Evolutionary conservation across 495 filamentous ascomycete genomes (phyloP).

Genomic region (Aspergillus ostianus): DNA sequence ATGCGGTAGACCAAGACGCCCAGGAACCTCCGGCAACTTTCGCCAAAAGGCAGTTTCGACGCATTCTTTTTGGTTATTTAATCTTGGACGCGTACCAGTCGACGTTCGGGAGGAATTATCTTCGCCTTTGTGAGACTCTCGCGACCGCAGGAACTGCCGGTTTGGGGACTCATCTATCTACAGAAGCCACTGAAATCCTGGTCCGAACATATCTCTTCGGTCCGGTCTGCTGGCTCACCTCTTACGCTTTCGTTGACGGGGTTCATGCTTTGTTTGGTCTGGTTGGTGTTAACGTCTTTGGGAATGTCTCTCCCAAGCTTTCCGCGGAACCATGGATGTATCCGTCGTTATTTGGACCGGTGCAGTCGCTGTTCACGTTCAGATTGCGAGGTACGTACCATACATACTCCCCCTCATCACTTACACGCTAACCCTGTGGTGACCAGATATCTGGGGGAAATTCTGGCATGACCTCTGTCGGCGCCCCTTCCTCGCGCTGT

Average conservation of each 20-base stretch:
- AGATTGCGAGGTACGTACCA: conserved; percentile 12
- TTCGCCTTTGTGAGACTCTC: conserved; percentile 9
- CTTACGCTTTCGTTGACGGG: conserved; percentile 21
- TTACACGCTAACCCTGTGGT: not conserved
- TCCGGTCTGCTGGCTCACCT: conserved; percentile 17
- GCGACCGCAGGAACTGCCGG: not conserved
- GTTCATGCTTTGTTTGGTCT: conserved; percentile 13
- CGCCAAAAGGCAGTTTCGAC: not conserved
- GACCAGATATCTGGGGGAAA: conserved; percentile 23
- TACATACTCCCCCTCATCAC: not conserved
- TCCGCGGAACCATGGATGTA: conserved; percentile 24
- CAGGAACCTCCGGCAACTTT: conserved; percentile 3
- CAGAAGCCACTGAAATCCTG: conserved; percentile 9
- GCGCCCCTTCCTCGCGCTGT: conserved; percentile 12
- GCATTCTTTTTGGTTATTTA: conserved; percentile 10
- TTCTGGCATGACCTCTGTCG: conserved; percentile 25
- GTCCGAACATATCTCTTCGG: conserved; percentile 12
- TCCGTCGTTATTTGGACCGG: conserved; percentile 18
- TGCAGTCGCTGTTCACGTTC: conserved; percentile 11
- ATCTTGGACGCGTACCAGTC: conserved; percentile 17
- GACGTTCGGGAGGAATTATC: conserved; percentile 9
- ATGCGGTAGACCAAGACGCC: not conserved
- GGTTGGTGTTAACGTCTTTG: conserved; percentile 9
- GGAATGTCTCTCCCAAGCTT: conserved; percentile 4
- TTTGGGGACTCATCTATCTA: not conserved